Base-by-base conservation (phyloP, 2,329 filamentous ascomycete genomes). In the Knufia fluminis region DNA sequence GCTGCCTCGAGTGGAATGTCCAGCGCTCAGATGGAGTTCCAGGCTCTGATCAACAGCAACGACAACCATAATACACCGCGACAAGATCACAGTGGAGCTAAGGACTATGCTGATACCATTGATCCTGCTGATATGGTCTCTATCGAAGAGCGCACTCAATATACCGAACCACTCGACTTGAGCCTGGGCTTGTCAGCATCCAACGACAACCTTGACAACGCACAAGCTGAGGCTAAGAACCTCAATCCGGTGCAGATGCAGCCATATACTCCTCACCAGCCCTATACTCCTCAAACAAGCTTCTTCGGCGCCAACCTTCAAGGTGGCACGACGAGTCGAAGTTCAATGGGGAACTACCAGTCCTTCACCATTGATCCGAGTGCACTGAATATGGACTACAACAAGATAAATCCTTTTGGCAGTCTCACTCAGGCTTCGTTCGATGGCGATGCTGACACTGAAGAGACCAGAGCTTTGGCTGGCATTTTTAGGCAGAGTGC, bases 341-440 rank as follows among this genome's bases (percentile, higher is more conserved):
- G 57, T 35, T 59, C 57, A 3, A 57, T 59, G 24, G 58, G 58
- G 20, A 48, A 48, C 22, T 58, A 60, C 28, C 47, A 56, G 48
- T 55, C 55, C 10, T 56, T 56, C 40, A 57, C 51, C 20, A 46
- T 46, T 32, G 32, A 46, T 38, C 44, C 44, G 7, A 36, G 16
- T 20, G 32, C 31, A 14, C 31, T 46, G 16, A 31, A 31, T n/a
- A 35, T 59, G 26, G 52, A 58, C 44, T 58, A 52, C 39, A 52
- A 57, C 24, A 49, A 56, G 23, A 41, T 54, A 24, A 60, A 60
- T 36, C 58, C 57, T 2, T 60, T 60, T 35, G 57, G 57, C 20
- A 43, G 49, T 1, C n/a, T 53, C n/a, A 57, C 49, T 33, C 57
- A 59, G 35, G 41, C 50, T 2, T 57, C 54, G 17, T n/a, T 52